phyloP scores from a whole-genome alignment of 129 eudicot genomes.

The Chrysanthemum seticuspe region DNA sequence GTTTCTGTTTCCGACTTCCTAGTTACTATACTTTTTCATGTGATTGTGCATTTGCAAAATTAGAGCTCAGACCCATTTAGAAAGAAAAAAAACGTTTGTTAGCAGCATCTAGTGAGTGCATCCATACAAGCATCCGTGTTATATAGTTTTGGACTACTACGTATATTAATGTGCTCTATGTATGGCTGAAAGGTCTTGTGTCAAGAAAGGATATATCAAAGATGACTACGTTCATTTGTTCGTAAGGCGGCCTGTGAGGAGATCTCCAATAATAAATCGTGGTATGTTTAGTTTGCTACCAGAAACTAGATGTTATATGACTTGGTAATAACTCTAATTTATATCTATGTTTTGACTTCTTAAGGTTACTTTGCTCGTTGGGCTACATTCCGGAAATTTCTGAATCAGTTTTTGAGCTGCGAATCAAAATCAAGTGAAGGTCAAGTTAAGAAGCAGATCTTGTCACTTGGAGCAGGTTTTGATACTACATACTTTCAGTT shows the following conservation, averaged over 20 bases:
- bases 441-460: conserved; percentile 31
- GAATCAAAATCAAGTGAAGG: conserved; percentile 44
- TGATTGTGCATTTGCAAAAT: no score
- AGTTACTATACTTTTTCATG: no score
- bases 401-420: conserved; percentile 62
- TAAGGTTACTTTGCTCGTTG: conserved; percentile 95
- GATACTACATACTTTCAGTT: no score
- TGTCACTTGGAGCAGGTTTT: no score
- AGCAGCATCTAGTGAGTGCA: background rate
- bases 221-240: conserved; percentile 89
- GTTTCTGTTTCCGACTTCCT: no score
- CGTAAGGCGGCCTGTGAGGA: conserved; percentile 80
- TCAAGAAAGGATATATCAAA: conserved; percentile 89
- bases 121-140: conserved; percentile 4
- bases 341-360: conserved; percentile 13
- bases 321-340: conserved; percentile 1
- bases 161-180: conserved; percentile 1
- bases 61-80: no score
- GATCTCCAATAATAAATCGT: conserved; percentile 96
- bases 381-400: conserved; percentile 85
- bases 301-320: conserved; percentile 9
- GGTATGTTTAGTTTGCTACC: conserved; percentile 49
- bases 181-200: conserved; percentile 68
- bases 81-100: background rate
- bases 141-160: background rate